Evolutionary conservation across 179 eudicot species (phyloP), one percentile per base, ranked within the genome.

Genomic region (Sideroxylon spinosum): DNA sequence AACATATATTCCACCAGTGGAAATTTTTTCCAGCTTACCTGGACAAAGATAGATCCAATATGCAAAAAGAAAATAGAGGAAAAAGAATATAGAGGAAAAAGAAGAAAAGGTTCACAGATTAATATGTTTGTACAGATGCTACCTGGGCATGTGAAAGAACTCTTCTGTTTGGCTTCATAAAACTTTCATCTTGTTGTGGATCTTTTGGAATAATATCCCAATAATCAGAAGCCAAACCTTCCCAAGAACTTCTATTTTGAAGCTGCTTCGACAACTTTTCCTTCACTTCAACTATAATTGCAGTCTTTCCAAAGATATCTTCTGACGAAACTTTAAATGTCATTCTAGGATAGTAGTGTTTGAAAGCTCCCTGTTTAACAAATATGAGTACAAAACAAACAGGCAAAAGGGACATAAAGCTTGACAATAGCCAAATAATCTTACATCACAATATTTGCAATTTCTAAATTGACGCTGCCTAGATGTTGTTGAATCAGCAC

Each of bases 181-280:
- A 56, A 55, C 78, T 79, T 80, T 89, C 90, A 67, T 89, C 89
- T 71, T 79, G 85, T 76, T 87, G 86, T 56, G 85, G 66, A 84
- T 93, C 98, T 75, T 81, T 83, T 14, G 97, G 97, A 64, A 95
- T 78, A 67, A 93, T 80, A 85, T 93, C 92, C 98, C 98, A 95
- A 87, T 85, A 89, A 73, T 91, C 91, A 16, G 86, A 77, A 22
- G 93, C 85, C 67, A 87, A 71, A 50, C 44, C 66, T 22, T 60
- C 75, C 29, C 66, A 32, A 49, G 81, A 70, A 67, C 60, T 79
- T 76, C 63, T 83, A 53, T 23, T 78, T 25, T 48, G 78, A 57
- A 73, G 82, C 76, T 80, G 85, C 80, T 68, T 85, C 57, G 81
- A 79, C 23, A 80, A 55, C 71, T 78, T 85, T 50, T 89, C 90